Base-by-base conservation (phyloP, 306 rosid genomes). In the Senna tora region DNA sequence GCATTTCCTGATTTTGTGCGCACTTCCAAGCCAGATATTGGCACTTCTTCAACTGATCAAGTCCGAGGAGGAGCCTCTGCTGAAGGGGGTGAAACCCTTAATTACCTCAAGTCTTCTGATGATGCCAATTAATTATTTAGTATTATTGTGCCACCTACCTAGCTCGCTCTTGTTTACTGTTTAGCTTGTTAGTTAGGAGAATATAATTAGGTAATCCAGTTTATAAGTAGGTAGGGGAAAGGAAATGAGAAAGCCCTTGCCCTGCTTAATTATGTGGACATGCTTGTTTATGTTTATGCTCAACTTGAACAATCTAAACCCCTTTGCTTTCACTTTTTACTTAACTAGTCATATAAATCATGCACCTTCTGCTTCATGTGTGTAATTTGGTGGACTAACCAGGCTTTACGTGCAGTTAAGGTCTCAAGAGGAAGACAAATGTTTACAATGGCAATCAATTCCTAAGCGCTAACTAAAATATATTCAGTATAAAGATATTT, bases 31-130 rank as follows among this genome's bases (percentile, higher is more conserved):
- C 67, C 0, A 17, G 67, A 61, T 5, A 38, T 61, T 2, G 67
- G 49, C 32, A 61, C 67, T 36, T 61, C 67, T 36, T 61, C 67
- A 7, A 9, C n/a, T 6, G 10, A 14, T 5, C 32, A 60, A 7
- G 65, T 20, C 47, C 66, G 65, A 59, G 65, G 28, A 0, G 66
- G 55, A 17, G 2, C 25, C 21, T 16, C 77, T 9, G 85, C 85
- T 4, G 97, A 90, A 6, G 98, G 96, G 0, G 94, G 92, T 8
- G 98, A 94, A 72, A 83, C 74, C 21, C 92, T 87, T n/a, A n/a
- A n/a, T 30, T 94, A 94, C 83, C 84, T 91, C 61, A 94, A 91
- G 75, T 69, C 90, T 19, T 57, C 87, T 9, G 96, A 89, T 45
- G 90, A 87, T 69, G 90, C 82, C 39, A 85, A 87, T 69, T 90